Evolutionary conservation across 495 filamentous ascomycete genomes (phyloP).

Genomic region (Hypoxylon intermedium): DNA sequence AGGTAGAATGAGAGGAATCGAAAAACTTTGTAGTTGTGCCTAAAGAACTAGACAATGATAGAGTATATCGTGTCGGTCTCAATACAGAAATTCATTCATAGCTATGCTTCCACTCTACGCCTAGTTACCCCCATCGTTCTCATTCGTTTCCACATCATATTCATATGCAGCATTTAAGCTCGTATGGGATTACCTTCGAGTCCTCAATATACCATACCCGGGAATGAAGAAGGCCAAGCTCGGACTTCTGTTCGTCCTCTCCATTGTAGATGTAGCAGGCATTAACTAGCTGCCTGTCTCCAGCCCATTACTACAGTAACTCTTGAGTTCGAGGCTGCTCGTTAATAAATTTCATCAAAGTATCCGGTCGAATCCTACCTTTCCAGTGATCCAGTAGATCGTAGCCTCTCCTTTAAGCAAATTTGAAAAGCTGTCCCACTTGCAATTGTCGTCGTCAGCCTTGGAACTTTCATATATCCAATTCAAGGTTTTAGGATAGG

Average conservation of each 20-base stretch:
- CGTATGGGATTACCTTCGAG: too few relatives aligned
- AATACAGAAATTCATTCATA: too few relatives aligned
- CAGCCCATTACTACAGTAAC: constrained; percentile 34
- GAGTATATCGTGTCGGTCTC: too few relatives aligned
- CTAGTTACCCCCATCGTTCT: too few relatives aligned
- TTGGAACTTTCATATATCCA: constrained; percentile 38
- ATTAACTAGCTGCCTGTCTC: background rate
- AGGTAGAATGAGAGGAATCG: too few relatives aligned
- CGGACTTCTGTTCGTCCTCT: constrained; percentile 33
- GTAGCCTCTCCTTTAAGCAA: constrained; percentile 1
- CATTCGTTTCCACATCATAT: too few relatives aligned
- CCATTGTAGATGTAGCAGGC: constrained; percentile 46
- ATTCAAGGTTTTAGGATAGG: constrained; percentile 35
- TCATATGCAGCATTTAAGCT: too few relatives aligned
- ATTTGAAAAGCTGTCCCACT: constrained; percentile 15
- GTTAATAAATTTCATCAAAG: constrained; percentile 49
- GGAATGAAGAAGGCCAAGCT: constrained; percentile 39
- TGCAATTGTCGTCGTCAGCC: background rate
- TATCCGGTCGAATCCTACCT: constrained; percentile 50
- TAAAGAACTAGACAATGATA: too few relatives aligned
- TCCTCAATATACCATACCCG: too few relatives aligned
- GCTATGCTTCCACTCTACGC: too few relatives aligned
- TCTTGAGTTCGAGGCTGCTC: constrained; percentile 28
- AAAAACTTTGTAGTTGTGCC: too few relatives aligned
- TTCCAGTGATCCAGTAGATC: constrained; percentile 49